These are phyloP conservation scores for Phytophthora cryptogea DNA, from an alignment of 352 stramenopile genomes.

Conservation along the genomic window DNA sequence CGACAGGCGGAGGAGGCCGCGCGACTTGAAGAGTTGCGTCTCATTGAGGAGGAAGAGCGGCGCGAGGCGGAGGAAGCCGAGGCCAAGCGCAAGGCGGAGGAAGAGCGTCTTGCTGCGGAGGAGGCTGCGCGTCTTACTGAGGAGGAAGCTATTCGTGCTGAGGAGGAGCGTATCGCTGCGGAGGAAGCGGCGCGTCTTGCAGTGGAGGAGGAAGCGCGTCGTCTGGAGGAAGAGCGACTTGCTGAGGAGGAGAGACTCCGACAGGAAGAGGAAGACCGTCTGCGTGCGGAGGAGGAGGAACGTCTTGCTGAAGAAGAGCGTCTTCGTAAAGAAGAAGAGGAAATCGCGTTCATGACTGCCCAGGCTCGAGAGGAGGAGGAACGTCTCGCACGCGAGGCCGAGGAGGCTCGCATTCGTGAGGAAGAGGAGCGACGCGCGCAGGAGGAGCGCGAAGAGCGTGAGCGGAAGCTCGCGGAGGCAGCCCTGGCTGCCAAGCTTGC, in stretches of 20 bases:
- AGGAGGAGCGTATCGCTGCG: slow-evolving; percentile 25
- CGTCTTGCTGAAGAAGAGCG: slow-evolving; percentile 31
- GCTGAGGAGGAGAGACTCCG: slow-evolving; percentile 26
- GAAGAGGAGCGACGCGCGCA: slow-evolving; percentile 39
- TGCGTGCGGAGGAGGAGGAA: slow-evolving; percentile 33
- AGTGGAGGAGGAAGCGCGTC: slow-evolving; percentile 25
- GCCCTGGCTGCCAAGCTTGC: slow-evolving; percentile 44
- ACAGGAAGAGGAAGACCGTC: slow-evolving; percentile 37
- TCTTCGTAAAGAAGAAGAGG: slow-evolving; percentile 29
- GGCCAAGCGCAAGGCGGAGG: slow-evolving; percentile 33
- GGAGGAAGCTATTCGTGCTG: slow-evolving; percentile 29
- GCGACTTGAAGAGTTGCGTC: slow-evolving; percentile 31
- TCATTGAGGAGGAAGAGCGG: slow-evolving; percentile 43
- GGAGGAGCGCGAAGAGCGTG: slow-evolving; percentile 38
- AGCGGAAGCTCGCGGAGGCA: slow-evolving; percentile 52
- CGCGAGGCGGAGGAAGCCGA: slow-evolving; percentile 35
- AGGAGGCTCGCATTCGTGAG: slow-evolving; percentile 36
- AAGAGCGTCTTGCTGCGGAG: slow-evolving; percentile 34
- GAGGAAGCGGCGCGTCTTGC: slow-evolving; percentile 28
- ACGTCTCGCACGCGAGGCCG: slow-evolving; percentile 26
- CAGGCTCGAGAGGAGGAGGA: slow-evolving; percentile 36
- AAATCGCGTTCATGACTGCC: slow-evolving; percentile 14
- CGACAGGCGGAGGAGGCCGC: slow-evolving; percentile 32
- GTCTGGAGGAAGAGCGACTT: slow-evolving; percentile 31
- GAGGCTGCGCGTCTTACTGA: slow-evolving; percentile 38